Evolutionary conservation across 352 stramenopile genomes (phyloP).

Genomic region (Peronosclerospora sorghi): DNA sequence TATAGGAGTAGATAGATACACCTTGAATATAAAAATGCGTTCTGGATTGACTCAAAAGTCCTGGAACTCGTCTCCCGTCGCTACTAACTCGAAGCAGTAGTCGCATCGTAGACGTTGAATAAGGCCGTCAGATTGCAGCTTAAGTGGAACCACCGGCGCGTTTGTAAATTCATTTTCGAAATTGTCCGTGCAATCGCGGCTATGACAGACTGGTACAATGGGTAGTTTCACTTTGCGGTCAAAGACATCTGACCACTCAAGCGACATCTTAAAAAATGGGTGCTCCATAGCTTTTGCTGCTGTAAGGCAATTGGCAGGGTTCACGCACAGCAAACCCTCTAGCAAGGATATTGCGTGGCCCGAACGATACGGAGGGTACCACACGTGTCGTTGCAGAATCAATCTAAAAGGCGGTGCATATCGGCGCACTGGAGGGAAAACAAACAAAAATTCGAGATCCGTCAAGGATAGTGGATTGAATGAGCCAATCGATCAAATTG

Average conservation of each 20-base stretch:
- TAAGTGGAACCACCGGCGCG: slow-evolving; percentile 39
- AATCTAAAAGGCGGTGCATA: slow-evolving; percentile 41
- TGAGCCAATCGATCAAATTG: too few relatives aligned
- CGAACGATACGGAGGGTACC: slow-evolving; percentile 57
- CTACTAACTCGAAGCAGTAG: slow-evolving; percentile 14
- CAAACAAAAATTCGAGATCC: too few relatives aligned
- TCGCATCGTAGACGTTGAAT: slow-evolving; percentile 24
- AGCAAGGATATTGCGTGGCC: slow-evolving; percentile 32
- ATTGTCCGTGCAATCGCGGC: slow-evolving; percentile 62
- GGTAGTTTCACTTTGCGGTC: slow-evolving; percentile 50
- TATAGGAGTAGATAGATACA: too few relatives aligned
- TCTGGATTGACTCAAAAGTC: slow-evolving; percentile 26
- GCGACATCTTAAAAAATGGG: slow-evolving; percentile 48
- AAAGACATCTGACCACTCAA: slow-evolving; percentile 60
- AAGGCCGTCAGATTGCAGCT: slow-evolving; percentile 22
- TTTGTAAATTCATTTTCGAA: slow-evolving; percentile 81
- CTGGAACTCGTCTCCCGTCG: slow-evolving; percentile 20
- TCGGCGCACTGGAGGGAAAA: slow-evolving; percentile 60
- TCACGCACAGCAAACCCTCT: slow-evolving; percentile 38
- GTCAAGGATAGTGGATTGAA: too few relatives aligned
- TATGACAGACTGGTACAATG: slow-evolving; percentile 43
- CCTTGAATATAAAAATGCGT: too few relatives aligned
- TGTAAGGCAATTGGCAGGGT: slow-evolving; percentile 36
- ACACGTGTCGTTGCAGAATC: slow-evolving; percentile 49
- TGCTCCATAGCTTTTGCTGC: slow-evolving; percentile 61